Evolutionary conservation across 2,329 filamentous ascomycete species (phyloP), one percentile per base, ranked within the genome.

Genomic region (Tolypocladium endophyticum): DNA sequence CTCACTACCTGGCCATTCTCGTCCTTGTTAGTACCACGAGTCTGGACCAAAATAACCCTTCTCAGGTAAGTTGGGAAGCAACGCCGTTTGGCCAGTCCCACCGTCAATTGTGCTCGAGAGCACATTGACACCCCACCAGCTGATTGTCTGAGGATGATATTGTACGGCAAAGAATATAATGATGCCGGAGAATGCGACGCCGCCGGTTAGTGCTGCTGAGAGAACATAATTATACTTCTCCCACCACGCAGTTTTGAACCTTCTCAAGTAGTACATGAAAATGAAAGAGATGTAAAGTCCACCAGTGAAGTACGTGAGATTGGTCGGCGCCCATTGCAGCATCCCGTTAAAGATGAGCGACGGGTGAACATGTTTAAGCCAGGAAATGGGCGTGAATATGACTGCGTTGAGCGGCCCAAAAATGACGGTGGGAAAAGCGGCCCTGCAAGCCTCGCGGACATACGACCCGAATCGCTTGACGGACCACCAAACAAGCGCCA

Each of bases 401-500:
- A 61, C 47, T 20, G 20, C 57, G 64, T 66, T 57, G 23, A 66
- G 6, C 1, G 60, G 57, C 12, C n/a, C 38, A 55, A 60, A 65
- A 9, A 66, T n/a, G 14, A 20, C 35, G 4, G 59, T 47, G 16
- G 62, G 56, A 38, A 67, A 41, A 30, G 33, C 33, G 45, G 25
- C 14, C 45, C 56, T 36, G n/a, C 33, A 28, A 18, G 54, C 52
- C n/a, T 59, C 11, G 14, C 60, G 61, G 18, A 64, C 18, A 5
- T 56, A 35, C 0, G 62, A 57, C 56, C 67, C 70, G 69, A 92
- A 92, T 1, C 88, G 87, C 68, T 90, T 90, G 67, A 88, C 81
- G 7, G 88, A 87, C 60, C 58, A 69, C 63, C 76, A 78, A 3
- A 72, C 57, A 6, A 78, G 16, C 18, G 74, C 71, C 14, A 78